Conservation (phyloP, 768 basidiomycete genomes). For the Russula olivacea region DNA sequence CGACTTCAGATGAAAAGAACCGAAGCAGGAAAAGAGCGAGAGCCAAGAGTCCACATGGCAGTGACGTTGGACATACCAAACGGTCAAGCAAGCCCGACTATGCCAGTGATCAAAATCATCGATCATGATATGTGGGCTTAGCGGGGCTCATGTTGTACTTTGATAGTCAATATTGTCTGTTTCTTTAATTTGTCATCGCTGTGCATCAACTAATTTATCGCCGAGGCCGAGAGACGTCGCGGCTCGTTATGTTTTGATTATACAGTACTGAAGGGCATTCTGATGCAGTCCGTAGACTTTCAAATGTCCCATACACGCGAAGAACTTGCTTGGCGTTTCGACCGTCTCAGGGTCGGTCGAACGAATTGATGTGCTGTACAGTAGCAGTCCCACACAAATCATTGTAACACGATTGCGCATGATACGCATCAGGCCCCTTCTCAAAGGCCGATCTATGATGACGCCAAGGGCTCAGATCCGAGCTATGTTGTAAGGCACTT, state of each 20-base stretch:
- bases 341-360: conserved; percentile 5
- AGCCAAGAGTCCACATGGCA: neutral
- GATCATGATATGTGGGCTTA: neutral
- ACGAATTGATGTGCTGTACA: neutral
- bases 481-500: neutral
- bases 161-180: neutral
- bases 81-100: neutral
- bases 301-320: neutral
- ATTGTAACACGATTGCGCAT: neutral
- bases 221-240: neutral
- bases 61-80: neutral
- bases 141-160: neutral
- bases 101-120: neutral
- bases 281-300: too few relatives aligned
- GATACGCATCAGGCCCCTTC: neutral
- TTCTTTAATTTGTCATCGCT: neutral
- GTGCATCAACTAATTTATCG: neutral
- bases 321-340: neutral
- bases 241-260: neutral
- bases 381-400: neutral
- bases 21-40: neutral
- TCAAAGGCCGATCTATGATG: neutral
- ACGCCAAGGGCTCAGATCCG: neutral
- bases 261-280: too few relatives aligned
- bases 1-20: neutral